Evolutionary conservation across 2,329 filamentous ascomycete species (phyloP).

Genomic region (Botrytis galanthina): DNA sequence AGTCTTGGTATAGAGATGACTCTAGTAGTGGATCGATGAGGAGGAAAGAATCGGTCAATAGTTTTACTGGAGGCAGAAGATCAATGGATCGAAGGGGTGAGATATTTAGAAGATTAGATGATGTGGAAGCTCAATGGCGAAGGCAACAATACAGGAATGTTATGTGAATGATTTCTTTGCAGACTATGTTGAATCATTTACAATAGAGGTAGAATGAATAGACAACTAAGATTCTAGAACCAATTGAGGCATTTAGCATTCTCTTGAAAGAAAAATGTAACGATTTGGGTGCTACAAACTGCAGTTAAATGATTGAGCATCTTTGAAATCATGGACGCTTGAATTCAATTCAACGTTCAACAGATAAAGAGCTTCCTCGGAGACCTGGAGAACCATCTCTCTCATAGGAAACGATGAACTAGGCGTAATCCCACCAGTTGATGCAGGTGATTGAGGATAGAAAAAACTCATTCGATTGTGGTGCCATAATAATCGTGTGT

Average conservation of each 20-base stretch:
- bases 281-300: not conserved
- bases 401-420: not conserved
- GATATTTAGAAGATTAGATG: not conserved
- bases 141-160: not conserved
- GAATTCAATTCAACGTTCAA: not conserved
- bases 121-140: slow-evolving; percentile 15
- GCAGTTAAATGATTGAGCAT: not conserved
- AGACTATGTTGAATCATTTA: too few relatives aligned
- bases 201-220: not conserved
- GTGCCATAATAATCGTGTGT: not conserved
- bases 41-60: slow-evolving; percentile 1
- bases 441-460: rapidly evolving
- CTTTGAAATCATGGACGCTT: not conserved
- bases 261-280: not conserved
- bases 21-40: not conserved
- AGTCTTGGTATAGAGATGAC: not conserved
- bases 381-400: not conserved
- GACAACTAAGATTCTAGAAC: not conserved
- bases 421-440: not conserved
- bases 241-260: not conserved
- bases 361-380: not conserved
- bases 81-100: not conserved
- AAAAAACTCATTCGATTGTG: not conserved
- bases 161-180: not conserved
- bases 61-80: not conserved